Evolutionary conservation across 2,329 filamentous ascomycete genomes (phyloP), one percentile per base, ranked within the genome.

Genomic region (Colletotrichum agaves): DNA sequence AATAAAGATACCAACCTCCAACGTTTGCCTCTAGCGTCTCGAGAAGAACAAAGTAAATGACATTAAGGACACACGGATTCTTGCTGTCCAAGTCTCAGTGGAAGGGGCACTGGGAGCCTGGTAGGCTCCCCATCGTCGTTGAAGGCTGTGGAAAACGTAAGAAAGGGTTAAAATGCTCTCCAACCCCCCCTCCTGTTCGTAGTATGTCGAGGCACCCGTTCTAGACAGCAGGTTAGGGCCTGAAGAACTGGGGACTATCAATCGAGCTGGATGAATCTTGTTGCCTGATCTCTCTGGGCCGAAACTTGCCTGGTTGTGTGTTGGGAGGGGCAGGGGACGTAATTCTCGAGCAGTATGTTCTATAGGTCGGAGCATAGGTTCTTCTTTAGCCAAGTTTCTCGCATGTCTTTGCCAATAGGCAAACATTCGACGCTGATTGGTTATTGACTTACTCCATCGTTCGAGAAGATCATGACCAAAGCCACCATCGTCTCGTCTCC

Each of bases 371-470:
- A 33, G 5, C 0, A 33, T n/a, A 0, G 37, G 21, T 4, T 52
- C 33, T 3, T 8, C 35, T 7, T 15, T 61, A 4, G 62, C 47
- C n/a, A 65, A 13, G 19, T 65, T 61, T 4, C 23, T 27, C 2
- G 62, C 62, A 15, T 65, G 62, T 21, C 21, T 65, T 23, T 31
- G 13, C 62, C 62, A 65, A 27, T 61, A 65, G 11, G 62, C 62
- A 11, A 65, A 53, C 3, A 46, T 5, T 13, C 62, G 44, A 5
- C 62, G 37, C 1, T 55, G 13, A 8, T 6, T 37, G 13, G 62
- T 61, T 3, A 61, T 35, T 17, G 62, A 53, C 2, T 1, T 46
- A 31, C 35, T 19, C 56, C 56, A 65, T 3, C 21, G 21, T 23
- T 23, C 21, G 21, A 23, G 21, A 3, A 23, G 21, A 23, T 23